Percentiles rank a stretch among this genome's conserved stretches.
These are phyloP conservation scores for Penicillium concentricum DNA, from an alignment of 2,329 filamentous ascomycete genomes.

Conservation along the genomic window DNA sequence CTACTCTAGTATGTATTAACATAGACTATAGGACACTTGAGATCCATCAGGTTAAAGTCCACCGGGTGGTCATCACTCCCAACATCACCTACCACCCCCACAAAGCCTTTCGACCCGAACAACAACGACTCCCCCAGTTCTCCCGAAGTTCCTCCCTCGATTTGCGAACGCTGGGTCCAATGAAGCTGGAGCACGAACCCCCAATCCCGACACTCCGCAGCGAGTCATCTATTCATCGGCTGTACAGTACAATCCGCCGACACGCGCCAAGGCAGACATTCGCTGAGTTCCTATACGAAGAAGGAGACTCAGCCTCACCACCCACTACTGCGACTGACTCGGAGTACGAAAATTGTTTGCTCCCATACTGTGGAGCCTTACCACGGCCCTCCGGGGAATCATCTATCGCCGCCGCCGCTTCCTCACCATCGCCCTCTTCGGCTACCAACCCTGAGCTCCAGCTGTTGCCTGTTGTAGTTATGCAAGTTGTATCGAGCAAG, in stretches of 20 bases:
- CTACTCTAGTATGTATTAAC: background rate
- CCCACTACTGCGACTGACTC: background rate
- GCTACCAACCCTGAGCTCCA: background rate
- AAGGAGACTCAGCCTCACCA: background rate
- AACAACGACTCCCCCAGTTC: background rate
- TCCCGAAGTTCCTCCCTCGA: background rate
- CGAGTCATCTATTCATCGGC: slow-evolving; percentile 1
- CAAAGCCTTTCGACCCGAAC: background rate
- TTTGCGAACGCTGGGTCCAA: background rate
- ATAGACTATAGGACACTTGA: background rate
- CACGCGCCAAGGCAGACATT: background rate
- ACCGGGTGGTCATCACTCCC: background rate
- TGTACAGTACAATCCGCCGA: slow-evolving; percentile 2
- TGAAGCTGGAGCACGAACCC: slow-evolving; percentile 10
- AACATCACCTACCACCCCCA: background rate
- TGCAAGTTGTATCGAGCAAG: background rate
- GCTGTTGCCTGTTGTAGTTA: background rate
- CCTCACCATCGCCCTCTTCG: background rate
- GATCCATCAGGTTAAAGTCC: background rate
- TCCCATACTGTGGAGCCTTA: background rate
- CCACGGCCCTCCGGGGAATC: background rate
- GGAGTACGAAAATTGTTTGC: background rate
- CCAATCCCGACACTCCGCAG: slow-evolving; percentile 1
- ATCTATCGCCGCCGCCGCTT: background rate
- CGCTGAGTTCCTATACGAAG: background rate